A percentile compares a stretch with the other conserved stretches of the same genome.
Conservation (phyloP, 108 stramenopile species). For the Chaetoceros tenuissimus region DNA sequence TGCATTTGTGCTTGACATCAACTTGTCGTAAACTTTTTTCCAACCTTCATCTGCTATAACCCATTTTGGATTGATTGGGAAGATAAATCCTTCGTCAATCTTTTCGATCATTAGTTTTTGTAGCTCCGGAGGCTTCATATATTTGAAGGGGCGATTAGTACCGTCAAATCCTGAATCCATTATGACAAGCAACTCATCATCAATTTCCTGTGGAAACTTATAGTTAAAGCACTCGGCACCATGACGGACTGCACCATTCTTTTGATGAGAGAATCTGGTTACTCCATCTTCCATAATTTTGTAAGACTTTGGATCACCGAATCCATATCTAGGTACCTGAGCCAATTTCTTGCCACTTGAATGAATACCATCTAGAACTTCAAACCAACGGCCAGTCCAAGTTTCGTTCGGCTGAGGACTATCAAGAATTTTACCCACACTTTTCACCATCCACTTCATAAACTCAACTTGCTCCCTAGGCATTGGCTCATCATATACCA, state of each 20-base stretch:
- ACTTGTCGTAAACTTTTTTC: conserved; percentile 46
- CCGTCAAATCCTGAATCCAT: conserved; percentile 35
- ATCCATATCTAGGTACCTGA: conserved; percentile 41
- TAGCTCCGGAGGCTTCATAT: conserved; percentile 28
- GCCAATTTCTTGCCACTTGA: conserved; percentile 24
- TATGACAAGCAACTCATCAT: conserved; percentile 45
- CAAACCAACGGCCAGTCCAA: conserved; percentile 38
- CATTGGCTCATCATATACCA: conserved; percentile 25
- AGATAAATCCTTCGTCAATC: conserved; percentile 45
- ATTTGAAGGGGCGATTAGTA: conserved; percentile 28
- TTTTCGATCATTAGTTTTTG: conserved; percentile 33
- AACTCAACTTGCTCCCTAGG: conserved; percentile 42
- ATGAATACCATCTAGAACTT: conserved; percentile 29
- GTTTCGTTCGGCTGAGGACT: conserved; percentile 9
- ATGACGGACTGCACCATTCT: conserved; percentile 46
- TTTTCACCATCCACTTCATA: conserved; percentile 25
- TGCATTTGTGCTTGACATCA: conserved; percentile 29
- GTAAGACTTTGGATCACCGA: conserved; percentile 41
- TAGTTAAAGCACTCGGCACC: conserved; percentile 64
- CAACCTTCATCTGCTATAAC: conserved; percentile 32
- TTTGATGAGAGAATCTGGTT: conserved; percentile 15
- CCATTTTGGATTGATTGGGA: conserved; percentile 54
- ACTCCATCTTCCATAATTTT: conserved; percentile 41
- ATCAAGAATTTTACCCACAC: conserved; percentile 30
- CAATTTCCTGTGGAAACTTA: conserved; percentile 55